Evolutionary conservation across 345 rosid species (phyloP), one percentile per base, ranked within the genome.

Genomic region (Eucalyptus pauciflora): DNA sequence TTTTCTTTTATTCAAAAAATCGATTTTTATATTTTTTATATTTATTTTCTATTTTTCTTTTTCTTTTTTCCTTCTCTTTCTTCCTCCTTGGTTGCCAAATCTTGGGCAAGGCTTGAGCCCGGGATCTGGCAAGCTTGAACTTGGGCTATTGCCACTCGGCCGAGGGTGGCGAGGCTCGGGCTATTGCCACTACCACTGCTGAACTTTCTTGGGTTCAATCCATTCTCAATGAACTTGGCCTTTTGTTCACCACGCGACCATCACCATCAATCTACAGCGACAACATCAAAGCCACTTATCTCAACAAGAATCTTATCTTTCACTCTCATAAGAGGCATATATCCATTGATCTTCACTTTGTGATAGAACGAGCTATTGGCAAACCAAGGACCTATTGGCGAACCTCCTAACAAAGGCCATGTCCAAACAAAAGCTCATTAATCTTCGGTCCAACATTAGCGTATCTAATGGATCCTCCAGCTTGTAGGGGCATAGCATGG

Each of bases 141-240:
- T 43, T 7, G 45, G 45, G 45, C 45, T 7, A 43, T 43, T 43
- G 45, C 45, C 45, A 43, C 58, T 52, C 56, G 1, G 0, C 4
- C 56, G 1, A 52, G 58, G 56, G 24, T 52, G 58, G 56, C 8
- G 4, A 52, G 56, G 24, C 56, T 52, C 4, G 4, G 2, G 0
- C 10, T 1, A 52, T 52, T 52, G 58, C 10, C 58, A 52, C 0
- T 52, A 0, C 10, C 2, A 1, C 62, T 29, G 24, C 0, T 56
- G 62, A 56, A 56, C 12, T 56, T 56, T 56, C 27, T 56, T 9
- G 29, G 62, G 62, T 56, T 20, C 29, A 22, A 1, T 56, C 29
- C 27, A 24, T 56, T 56, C 62, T 56, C 12, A 56, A 24, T 24
- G 62, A 9, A 56, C 29, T 56, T 2, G 27, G 29, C 24, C 12